These are phyloP conservation scores for Globisporangium orthogonon DNA, from an alignment of 352 stramenopile species.

Conservation along the genomic window DNA sequence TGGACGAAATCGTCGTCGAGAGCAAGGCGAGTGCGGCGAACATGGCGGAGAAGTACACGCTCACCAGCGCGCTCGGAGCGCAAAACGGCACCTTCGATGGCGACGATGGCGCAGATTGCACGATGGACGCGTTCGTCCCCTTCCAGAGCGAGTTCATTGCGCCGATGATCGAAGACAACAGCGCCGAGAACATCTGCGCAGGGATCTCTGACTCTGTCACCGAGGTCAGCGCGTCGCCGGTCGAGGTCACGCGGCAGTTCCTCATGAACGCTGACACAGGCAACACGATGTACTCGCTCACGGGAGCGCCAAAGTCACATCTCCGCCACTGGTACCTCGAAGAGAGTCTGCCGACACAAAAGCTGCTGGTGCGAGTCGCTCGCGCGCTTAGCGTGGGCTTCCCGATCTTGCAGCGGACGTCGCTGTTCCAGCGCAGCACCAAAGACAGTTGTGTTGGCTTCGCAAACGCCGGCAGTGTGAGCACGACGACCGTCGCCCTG, in stretches of 20 bases:
- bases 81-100: background rate
- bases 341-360: slow-evolving; percentile 12
- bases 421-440: slow-evolving; percentile 4
- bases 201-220: slow-evolving; percentile 11
- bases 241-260: slow-evolving; percentile 22
- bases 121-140: slow-evolving; percentile 28
- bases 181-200: slow-evolving; percentile 6
- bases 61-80: slow-evolving; percentile 27
- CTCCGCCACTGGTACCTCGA: slow-evolving; percentile 4
- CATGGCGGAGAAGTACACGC: slow-evolving; percentile 48
- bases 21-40: slow-evolving; percentile 20
- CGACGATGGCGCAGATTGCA: slow-evolving; percentile 4
- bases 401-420: slow-evolving; percentile 15
- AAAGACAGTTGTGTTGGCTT: slow-evolving; percentile 9
- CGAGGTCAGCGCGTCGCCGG: background rate
- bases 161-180: slow-evolving; percentile 25
- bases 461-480: slow-evolving; percentile 1
- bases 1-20: slow-evolving; percentile 22
- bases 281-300: slow-evolving; percentile 17
- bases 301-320: background rate
- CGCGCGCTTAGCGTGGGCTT: slow-evolving; percentile 25
- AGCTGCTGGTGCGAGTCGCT: slow-evolving; percentile 17
- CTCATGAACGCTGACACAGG: slow-evolving; percentile 33
- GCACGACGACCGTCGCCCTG: slow-evolving; percentile 10
- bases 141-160: slow-evolving; percentile 36